phyloP scores from a whole-genome alignment of 2,329 filamentous ascomycete species.

The Calonectria henricotiae region DNA sequence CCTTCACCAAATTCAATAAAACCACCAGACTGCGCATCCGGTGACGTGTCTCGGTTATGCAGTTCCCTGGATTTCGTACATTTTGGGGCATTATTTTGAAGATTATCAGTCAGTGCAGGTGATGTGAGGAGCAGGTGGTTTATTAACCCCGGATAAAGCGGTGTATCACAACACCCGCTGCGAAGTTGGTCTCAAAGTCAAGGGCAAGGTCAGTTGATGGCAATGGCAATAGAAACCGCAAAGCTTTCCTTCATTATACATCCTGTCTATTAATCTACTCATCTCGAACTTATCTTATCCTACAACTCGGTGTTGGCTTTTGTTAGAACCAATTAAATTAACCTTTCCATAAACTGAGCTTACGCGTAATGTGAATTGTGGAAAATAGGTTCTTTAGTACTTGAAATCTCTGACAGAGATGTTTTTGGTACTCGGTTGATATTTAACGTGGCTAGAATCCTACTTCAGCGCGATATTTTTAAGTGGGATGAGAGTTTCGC shows the following conservation, averaged over 20 bases:
- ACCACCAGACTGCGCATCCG: background rate
- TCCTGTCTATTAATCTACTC: too few species aligned
- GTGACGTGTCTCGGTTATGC: slow-evolving; percentile 6
- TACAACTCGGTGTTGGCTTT: too few species aligned
- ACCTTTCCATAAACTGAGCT: too few species aligned
- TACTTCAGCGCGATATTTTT: background rate
- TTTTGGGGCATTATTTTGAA: background rate
- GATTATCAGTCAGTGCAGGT: background rate
- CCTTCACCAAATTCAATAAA: slow-evolving; percentile 3
- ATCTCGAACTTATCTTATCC: too few species aligned
- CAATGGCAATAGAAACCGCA: background rate
- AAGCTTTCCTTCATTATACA: too few species aligned
- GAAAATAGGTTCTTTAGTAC: too few species aligned
- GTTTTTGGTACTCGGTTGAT: background rate
- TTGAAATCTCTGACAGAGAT: too few species aligned
- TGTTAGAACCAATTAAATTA: too few species aligned
- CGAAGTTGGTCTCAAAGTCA: background rate
- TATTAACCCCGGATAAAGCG: background rate
- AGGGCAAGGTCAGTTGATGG: background rate
- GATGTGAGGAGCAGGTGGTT: background rate
- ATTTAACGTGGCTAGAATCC: background rate
- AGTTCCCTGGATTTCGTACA: background rate
- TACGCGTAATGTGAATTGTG: background rate
- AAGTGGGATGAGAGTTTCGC: background rate
- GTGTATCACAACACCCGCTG: background rate